Conservation (phyloP, 1,284 basidiomycete species). For the Ustilago trichophora region DNA sequence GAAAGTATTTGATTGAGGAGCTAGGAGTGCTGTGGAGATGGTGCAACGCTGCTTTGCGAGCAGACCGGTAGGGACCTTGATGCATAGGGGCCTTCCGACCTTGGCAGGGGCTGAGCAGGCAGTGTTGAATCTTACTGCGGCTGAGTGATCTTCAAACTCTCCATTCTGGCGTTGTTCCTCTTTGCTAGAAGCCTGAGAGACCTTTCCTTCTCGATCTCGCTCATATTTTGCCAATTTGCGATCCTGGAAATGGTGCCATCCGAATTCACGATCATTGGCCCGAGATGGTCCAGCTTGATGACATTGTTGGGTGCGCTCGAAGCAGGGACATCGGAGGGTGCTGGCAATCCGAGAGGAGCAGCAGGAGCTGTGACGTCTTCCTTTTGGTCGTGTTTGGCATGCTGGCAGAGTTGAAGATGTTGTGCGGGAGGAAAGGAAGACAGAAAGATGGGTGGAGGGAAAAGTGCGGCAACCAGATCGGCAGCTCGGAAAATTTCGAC, state of each 20-base stretch:
- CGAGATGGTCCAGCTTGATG: slow-evolving; percentile 56
- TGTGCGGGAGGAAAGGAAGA: not conserved
- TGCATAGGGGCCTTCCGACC: too few relatives aligned
- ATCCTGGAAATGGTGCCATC: slow-evolving; percentile 60
- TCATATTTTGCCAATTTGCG: slow-evolving; percentile 52
- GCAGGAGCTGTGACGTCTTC: not conserved
- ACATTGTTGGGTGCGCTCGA: slow-evolving; percentile 23
- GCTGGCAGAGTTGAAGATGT: not conserved
- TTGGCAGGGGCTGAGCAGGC: too few relatives aligned
- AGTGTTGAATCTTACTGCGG: not conserved
- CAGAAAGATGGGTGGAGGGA: not conserved
- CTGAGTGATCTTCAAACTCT: slow-evolving; percentile 10
- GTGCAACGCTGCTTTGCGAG: too few relatives aligned
- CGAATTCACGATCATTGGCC: slow-evolving; percentile 57
- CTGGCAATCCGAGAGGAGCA: slow-evolving; percentile 32
- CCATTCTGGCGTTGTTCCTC: slow-evolving; percentile 54
- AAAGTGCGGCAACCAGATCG: slow-evolving; percentile 9
- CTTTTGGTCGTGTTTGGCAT: slow-evolving; percentile 5
- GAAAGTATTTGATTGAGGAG: too few relatives aligned
- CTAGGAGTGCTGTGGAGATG: too few relatives aligned
- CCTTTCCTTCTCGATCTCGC: slow-evolving; percentile 47
- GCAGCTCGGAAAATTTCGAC: slow-evolving; percentile 1
- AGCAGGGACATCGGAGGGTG: slow-evolving; percentile 25
- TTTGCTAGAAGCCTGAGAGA: slow-evolving; percentile 51
- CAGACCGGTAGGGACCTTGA: too few relatives aligned